These are phyloP conservation scores for Haplosporangium gracile DNA, from an alignment of 192 early-diverging fungal species.

Conservation along the genomic window DNA sequence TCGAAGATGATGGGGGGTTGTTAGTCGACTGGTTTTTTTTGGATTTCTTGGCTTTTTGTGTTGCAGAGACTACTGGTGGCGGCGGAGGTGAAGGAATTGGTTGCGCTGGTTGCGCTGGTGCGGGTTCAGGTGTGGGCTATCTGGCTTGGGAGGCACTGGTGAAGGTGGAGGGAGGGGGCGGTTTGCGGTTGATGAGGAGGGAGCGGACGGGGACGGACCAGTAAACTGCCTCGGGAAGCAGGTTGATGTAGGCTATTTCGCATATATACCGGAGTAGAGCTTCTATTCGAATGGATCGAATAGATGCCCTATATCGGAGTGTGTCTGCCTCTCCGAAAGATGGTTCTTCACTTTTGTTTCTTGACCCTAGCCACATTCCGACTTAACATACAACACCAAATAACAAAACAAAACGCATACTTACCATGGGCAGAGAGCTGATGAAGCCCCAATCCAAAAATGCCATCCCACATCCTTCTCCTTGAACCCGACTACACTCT, in stretches of 20 bases:
- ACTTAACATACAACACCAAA: not conserved
- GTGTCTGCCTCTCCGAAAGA: slow-evolving; percentile 30
- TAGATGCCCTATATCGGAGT: no score
- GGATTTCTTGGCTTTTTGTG: not conserved
- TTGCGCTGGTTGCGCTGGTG: not conserved
- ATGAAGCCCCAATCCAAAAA: slow-evolving; percentile 63
- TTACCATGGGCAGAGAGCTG: not conserved
- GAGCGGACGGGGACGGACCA: slow-evolving; percentile 30
- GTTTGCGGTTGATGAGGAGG: not conserved
- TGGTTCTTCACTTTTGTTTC: slow-evolving; percentile 19
- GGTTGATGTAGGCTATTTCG: slow-evolving; percentile 3
- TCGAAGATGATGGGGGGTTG: slow-evolving; percentile 16
- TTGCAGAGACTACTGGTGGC: not conserved
- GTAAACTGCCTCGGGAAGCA: slow-evolving; percentile 12
- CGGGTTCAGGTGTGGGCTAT: not conserved
- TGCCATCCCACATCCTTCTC: slow-evolving; percentile 69
- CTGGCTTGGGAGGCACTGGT: not conserved
- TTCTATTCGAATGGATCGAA: no score
- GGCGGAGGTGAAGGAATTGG: not conserved
- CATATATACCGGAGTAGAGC: slow-evolving; percentile 4
- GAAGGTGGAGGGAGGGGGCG: not conserved
- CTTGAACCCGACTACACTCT: slow-evolving; percentile 55
- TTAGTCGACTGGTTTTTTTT: not conserved
- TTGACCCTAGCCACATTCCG: slow-evolving; percentile 33
- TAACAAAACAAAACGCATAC: not conserved